A percentile compares a stretch with the other conserved stretches of the same genome.
Conservation (phyloP, 2,329 filamentous ascomycete species). For the Xylaria sp. region DNA sequence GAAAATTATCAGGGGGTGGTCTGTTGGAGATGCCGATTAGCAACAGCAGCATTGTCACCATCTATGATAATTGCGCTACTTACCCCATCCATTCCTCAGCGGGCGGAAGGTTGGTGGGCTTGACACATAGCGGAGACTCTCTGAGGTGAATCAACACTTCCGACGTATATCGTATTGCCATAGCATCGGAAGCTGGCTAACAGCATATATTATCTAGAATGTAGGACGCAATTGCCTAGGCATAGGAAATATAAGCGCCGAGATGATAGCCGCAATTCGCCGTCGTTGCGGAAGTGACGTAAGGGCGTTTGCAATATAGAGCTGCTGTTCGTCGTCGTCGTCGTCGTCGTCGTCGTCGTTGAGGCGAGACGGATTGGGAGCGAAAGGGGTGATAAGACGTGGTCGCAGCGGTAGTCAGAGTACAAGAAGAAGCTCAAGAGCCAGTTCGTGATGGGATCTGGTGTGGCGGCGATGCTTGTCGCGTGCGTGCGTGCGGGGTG, state of each 20-base stretch:
- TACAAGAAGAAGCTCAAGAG: constrained; percentile 8
- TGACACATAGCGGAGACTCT: constrained; percentile 84
- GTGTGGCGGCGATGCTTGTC: constrained; percentile 15
- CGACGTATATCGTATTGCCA: constrained; percentile 76
- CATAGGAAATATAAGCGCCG: constrained; percentile 19
- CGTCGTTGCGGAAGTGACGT: not conserved
- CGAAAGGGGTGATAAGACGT: constrained; percentile 10
- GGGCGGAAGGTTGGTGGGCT: constrained; percentile 81
- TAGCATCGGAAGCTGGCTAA: constrained; percentile 49
- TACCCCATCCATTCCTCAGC: constrained; percentile 98
- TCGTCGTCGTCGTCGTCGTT: not conserved
- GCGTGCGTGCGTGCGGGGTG: constrained; percentile 36
- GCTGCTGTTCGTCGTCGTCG: constrained; percentile 6
- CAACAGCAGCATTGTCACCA: constrained; percentile 15
- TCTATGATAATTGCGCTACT: constrained; percentile 48
- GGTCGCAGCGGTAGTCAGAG: constrained; percentile 21
- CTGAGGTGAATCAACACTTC: constrained; percentile 81
- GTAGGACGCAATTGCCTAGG: constrained; percentile 4
- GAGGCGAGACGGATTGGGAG: constrained; percentile 5
- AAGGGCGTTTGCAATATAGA: not conserved
- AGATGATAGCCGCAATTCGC: not conserved
- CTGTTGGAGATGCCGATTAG: constrained; percentile 48
- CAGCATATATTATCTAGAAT: constrained; percentile 31
- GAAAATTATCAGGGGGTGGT: constrained; percentile 58
- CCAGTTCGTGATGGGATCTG: constrained; percentile 8